Evolutionary conservation across 2,329 filamentous ascomycete genomes (phyloP), one percentile per base, ranked within the genome.

Genomic region (Epichloe baconii): DNA sequence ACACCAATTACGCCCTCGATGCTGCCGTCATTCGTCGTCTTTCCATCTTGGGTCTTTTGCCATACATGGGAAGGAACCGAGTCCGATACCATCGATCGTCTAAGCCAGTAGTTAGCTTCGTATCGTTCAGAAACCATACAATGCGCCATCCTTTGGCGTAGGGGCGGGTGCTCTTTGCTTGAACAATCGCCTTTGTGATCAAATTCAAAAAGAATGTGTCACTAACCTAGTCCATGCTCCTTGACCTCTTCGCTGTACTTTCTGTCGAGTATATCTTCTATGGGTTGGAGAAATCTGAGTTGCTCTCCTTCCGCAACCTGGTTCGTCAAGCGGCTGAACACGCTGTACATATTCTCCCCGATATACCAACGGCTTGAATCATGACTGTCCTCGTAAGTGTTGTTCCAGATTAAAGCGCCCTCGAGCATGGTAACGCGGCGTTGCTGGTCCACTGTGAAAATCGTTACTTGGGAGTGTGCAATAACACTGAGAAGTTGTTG

Each of bases 1-100:
- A 89, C 79, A 2, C 84, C 85, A 52, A 88, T 86, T 2, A 86
- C 83, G 1, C 85, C 85, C 55, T 86, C 81, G 19, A 88, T 73
- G 47, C 71, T 76, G 3, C 69, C 65, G 14, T 77, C 71, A 14
- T 65, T 57, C 4, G 56, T 67, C 3, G 67, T 68, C 56, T 72
- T 72, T 14, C 73, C 70, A 14, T 78, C 78, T 34, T 71, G 69
- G 2, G 75, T 70, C 44, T 76, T 75, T 80, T 78, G 14, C 74
- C 76, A 21, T 79, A 65, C 37, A 87, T 73, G 1, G 86, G 85
- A 8, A 87, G 72, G 54, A 89, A 79, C 7, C 84, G 76, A 1
- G 85, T 89, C 44, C 84, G 76, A 60, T 83, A 88, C 74, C 80
- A 88, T 4, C 82, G 77, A 23, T 77, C 74, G 42, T 77, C 74